Percentiles rank a stretch among this genome's conserved stretches.
Evolutionary conservation across 2,329 filamentous ascomycete genomes (phyloP).

Genomic region (Ampelomyces quisqualis): DNA sequence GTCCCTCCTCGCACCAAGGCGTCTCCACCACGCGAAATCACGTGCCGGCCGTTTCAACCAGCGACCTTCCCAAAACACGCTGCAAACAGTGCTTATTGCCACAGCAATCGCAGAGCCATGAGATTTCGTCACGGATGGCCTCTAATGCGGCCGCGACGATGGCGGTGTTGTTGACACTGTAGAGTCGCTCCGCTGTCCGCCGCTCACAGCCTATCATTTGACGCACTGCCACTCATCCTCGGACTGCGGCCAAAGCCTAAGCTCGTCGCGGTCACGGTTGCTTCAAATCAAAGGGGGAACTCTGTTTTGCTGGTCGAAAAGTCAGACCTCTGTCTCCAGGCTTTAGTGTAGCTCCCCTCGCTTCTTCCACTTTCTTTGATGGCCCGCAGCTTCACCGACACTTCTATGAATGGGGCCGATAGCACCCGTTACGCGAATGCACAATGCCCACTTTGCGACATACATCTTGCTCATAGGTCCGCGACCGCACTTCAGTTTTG

Average conservation of each 20-base stretch:
- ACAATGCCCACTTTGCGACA: slow-evolving; percentile 17
- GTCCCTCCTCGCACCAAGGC: slow-evolving; percentile 5
- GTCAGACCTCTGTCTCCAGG: not conserved
- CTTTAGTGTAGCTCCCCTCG: not conserved
- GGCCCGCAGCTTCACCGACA: slow-evolving; percentile 35
- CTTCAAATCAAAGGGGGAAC: slow-evolving; percentile 13
- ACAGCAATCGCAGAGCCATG: slow-evolving; percentile 14
- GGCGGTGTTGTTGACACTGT: slow-evolving; percentile 15
- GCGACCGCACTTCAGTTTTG: slow-evolving; percentile 22
- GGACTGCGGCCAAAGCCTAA: slow-evolving; percentile 26
- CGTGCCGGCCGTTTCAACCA: slow-evolving; percentile 12
- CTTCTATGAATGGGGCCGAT: slow-evolving; percentile 24
- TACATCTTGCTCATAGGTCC: slow-evolving; percentile 18
- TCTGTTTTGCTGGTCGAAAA: no score
- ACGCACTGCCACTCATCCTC: slow-evolving; percentile 27
- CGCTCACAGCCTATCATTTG: slow-evolving; percentile 32
- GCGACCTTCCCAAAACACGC: slow-evolving; percentile 15
- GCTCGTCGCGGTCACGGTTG: slow-evolving; percentile 12
- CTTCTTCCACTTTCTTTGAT: slow-evolving; percentile 30
- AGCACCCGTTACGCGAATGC: slow-evolving; percentile 29
- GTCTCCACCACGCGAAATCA: slow-evolving; percentile 12
- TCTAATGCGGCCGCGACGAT: slow-evolving; percentile 18
- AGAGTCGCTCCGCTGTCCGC: slow-evolving; percentile 20
- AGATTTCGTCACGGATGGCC: slow-evolving; percentile 14
- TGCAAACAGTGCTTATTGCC: slow-evolving; percentile 17